Conservation (phyloP, 768 basidiomycete species). For the Boletus tomentosulus region DNA sequence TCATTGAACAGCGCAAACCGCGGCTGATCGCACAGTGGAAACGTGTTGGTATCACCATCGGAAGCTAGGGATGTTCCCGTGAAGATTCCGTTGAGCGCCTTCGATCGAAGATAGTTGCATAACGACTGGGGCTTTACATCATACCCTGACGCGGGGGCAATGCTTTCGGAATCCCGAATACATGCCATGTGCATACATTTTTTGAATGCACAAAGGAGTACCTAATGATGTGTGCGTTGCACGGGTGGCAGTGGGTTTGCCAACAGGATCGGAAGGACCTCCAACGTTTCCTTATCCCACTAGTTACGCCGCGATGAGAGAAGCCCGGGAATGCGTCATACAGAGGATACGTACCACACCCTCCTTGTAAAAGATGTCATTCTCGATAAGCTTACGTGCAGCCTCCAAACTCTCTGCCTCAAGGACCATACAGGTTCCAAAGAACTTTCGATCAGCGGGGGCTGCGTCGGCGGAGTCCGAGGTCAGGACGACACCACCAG, state of each 20-base stretch:
- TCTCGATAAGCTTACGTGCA: slow-evolving; percentile 22
- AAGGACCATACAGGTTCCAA: slow-evolving; percentile 52
- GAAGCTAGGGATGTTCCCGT: not conserved
- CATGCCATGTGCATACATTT: not conserved
- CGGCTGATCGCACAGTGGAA: not conserved
- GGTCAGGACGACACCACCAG: slow-evolving; percentile 54
- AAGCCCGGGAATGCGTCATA: not conserved
- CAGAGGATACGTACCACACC: slow-evolving; percentile 18
- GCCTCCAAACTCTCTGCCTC: slow-evolving; percentile 53
- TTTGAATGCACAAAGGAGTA: not conserved
- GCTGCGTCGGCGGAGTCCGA: slow-evolving; percentile 51
- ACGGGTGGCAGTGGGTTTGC: slow-evolving; percentile 22
- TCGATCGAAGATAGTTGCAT: slow-evolving; percentile 1
- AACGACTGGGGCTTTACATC: not conserved
- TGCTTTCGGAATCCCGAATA: not conserved
- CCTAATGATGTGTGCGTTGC: slow-evolving; percentile 1
- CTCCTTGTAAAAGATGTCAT: slow-evolving; percentile 20
- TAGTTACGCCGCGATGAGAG: slow-evolving; percentile 16
- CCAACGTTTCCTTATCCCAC: slow-evolving; percentile 57
- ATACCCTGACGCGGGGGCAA: not conserved
- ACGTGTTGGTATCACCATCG: not conserved
- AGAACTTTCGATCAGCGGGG: slow-evolving; percentile 49
- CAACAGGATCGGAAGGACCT: slow-evolving; percentile 43
- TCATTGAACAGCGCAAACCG: not conserved
- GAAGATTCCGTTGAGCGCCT: not conserved